Percentiles rank a stretch among this genome's conserved stretches.
Conservation (phyloP, 352 stramenopile species). For the Phytophthora pseudosyringae region DNA sequence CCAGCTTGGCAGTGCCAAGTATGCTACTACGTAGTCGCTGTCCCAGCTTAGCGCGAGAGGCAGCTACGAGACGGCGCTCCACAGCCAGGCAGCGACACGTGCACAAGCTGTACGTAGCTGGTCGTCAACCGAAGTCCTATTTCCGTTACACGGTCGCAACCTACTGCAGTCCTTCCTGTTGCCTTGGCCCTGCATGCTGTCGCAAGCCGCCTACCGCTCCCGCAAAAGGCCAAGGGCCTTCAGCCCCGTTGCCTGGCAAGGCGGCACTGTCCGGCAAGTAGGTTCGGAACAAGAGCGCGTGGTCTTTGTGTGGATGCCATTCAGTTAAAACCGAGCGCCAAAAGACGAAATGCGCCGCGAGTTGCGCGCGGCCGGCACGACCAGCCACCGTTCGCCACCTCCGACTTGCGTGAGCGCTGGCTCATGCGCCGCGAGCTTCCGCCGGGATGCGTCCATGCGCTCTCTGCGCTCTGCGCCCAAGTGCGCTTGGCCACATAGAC, state of each 20-base stretch:
- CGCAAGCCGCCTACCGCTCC: too few relatives aligned
- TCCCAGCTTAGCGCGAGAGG: too few relatives aligned
- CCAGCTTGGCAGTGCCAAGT: too few relatives aligned
- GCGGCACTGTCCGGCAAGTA: neutral
- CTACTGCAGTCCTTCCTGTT: too few relatives aligned
- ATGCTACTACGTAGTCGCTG: too few relatives aligned
- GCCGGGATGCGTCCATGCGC: neutral
- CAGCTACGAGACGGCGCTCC: too few relatives aligned
- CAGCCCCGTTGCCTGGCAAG: too few relatives aligned
- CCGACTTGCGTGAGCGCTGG: conserved; percentile 13
- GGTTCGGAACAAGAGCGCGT: conserved; percentile 17
- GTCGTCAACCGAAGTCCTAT: conserved; percentile 10
- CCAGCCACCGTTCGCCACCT: neutral
- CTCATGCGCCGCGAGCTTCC: too few relatives aligned
- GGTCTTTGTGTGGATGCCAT: conserved; percentile 16
- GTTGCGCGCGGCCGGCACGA: neutral
- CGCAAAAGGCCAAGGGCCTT: too few relatives aligned
- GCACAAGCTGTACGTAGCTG: conserved; percentile 9
- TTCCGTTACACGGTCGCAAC: conserved; percentile 1
- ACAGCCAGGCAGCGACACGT: too few relatives aligned
- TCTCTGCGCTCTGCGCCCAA: conserved; percentile 1
- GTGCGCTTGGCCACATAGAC: conserved; percentile 4
- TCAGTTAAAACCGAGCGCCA: conserved; percentile 18
- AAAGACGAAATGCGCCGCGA: conserved; percentile 15
- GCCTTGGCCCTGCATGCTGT: too few relatives aligned